Evolutionary conservation across 305 asterid genomes (phyloP).

Genomic region (Fraxinus platypoda): DNA sequence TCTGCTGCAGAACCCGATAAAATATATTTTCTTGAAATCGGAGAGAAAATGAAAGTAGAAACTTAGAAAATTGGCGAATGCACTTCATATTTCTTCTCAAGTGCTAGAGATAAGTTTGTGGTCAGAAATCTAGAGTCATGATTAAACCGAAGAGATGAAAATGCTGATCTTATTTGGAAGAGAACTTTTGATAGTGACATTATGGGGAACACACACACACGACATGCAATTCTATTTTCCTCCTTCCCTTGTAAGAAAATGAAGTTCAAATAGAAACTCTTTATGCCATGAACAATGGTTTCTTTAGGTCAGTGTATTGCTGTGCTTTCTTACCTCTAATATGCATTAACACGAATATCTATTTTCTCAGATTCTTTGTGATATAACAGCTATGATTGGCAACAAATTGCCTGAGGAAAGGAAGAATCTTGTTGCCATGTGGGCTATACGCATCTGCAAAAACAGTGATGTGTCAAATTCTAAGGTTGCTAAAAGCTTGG

Average conservation of each 20-base stretch:
- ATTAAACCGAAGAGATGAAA: neutral
- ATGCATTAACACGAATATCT: neutral
- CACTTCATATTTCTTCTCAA: neutral
- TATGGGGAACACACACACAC: neutral
- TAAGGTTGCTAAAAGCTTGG: constrained; percentile 61
- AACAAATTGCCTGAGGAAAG: constrained; percentile 49
- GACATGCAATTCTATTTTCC: neutral
- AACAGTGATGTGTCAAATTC: constrained; percentile 46
- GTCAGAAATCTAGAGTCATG: neutral
- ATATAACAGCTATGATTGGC: constrained; percentile 61
- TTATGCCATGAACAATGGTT: neutral
- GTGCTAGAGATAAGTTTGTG: neutral
- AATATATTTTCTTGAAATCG: neutral
- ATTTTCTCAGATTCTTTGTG: constrained; percentile 50
- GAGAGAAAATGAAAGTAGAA: neutral
- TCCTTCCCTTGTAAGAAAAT: neutral
- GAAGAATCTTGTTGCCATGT: constrained; percentile 54
- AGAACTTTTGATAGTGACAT: neutral
- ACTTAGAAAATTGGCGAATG: neutral
- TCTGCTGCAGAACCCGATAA: neutral
- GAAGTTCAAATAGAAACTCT: neutral
- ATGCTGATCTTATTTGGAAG: constrained; percentile 2
- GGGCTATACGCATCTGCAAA: constrained; percentile 56
- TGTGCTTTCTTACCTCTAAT: constrained; percentile 8
- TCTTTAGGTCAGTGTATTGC: constrained; percentile 11